phyloP scores from a whole-genome alignment of 2,329 filamentous ascomycete species.

The Phaeosphaeria sp. region DNA sequence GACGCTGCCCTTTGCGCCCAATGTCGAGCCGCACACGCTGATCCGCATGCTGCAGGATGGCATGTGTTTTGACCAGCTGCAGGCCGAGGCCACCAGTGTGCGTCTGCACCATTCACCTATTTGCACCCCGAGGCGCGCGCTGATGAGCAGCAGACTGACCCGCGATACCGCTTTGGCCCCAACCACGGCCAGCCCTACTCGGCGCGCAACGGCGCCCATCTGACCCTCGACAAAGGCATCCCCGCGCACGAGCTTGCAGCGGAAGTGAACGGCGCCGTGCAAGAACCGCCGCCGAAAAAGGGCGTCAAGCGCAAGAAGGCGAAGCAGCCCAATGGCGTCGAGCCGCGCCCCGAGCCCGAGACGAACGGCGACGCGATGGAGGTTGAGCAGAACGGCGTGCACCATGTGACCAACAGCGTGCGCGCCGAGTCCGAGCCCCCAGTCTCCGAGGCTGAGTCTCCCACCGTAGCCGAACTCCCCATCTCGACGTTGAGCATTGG shows the following conservation, averaged over 20 bases:
- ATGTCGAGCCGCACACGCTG: conserved; percentile 65
- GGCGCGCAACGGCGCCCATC: conserved; percentile 44
- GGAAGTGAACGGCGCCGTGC: conserved; percentile 41
- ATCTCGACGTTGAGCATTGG: conserved; percentile 50
- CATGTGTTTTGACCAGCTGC: conserved; percentile 57
- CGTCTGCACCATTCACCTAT: conserved; percentile 17
- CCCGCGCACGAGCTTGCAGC: conserved; percentile 44
- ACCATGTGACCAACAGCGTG: conserved; percentile 36
- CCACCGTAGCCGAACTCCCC: conserved; percentile 46
- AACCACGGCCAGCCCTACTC: conserved; percentile 50
- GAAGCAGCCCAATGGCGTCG: conserved; percentile 42
- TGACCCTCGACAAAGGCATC: conserved; percentile 45
- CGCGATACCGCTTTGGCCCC: conserved; percentile 46
- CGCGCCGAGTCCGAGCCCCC: conserved; percentile 46
- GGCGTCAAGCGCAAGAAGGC: conserved; percentile 44
- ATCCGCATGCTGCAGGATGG: conserved; percentile 70
- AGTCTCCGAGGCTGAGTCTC: conserved; percentile 47
- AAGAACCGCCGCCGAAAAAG: conserved; percentile 41
- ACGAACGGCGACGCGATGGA: conserved; percentile 58
- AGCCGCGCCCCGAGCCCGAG: conserved; percentile 39
- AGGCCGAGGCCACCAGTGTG: conserved; percentile 46
- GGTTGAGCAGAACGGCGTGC: conserved; percentile 47
- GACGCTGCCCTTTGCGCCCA: conserved; percentile 65
- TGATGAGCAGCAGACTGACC: conserved; percentile 37
- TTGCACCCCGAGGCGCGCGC: conserved; percentile 1